A percentile compares a stretch with the other conserved stretches of the same genome.
Conservation (phyloP, 169 alveolate species). For the Cryptosporidium sp. region DNA sequence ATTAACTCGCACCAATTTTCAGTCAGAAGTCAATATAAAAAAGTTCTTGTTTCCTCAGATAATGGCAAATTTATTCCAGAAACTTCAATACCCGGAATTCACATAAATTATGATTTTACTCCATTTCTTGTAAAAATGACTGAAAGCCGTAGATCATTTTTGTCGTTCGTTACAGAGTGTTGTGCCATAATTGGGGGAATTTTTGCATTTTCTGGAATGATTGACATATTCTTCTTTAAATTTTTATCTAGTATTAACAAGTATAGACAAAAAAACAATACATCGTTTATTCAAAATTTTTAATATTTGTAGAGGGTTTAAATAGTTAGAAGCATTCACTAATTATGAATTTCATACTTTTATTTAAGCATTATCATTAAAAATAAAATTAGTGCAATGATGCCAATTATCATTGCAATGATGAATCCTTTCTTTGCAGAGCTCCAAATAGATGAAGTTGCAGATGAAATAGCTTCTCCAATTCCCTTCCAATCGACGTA, state of each 20-base stretch:
- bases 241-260: constrained; percentile 9
- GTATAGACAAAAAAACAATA: constrained; percentile 6
- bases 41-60: constrained; percentile 20
- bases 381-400: constrained; percentile 57
- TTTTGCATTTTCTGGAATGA: constrained; percentile 75
- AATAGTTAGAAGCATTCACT: not conserved
- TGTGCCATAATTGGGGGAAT: constrained; percentile 75
- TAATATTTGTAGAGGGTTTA: not conserved
- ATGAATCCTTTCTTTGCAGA: constrained; percentile 61
- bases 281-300: constrained; percentile 24
- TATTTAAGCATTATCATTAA: constrained; percentile 58
- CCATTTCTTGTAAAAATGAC: constrained; percentile 66
- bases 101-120: constrained; percentile 68
- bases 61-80: constrained; percentile 68
- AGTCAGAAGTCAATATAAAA: constrained; percentile 56
- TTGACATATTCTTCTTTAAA: constrained; percentile 53
- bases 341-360: not conserved
- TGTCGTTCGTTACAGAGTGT: constrained; percentile 58
- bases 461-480: constrained; percentile 84
- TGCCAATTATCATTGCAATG: constrained; percentile 56
- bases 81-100: constrained; percentile 65
- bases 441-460: constrained; percentile 83
- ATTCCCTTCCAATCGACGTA: constrained; percentile 91
- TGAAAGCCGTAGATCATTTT: constrained; percentile 56
- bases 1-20: constrained; percentile 65